Conservation (phyloP, 495 filamentous ascomycete genomes). For the Aspergillus affinis region DNA sequence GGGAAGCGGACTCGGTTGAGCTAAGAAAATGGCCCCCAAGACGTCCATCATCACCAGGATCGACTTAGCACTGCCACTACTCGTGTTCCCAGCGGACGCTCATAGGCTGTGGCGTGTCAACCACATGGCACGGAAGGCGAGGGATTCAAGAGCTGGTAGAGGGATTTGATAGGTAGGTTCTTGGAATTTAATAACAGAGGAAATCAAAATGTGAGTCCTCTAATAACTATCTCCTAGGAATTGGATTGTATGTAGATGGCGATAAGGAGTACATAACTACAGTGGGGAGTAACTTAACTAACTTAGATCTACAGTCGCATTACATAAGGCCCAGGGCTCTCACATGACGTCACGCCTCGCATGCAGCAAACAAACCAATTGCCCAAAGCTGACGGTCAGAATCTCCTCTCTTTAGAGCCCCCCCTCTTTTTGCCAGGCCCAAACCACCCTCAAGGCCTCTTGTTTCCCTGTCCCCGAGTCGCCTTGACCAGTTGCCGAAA, state of each 20-base stretch:
- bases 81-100: constrained; percentile 3
- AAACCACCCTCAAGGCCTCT: neutral
- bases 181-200: neutral
- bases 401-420: neutral
- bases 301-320: neutral
- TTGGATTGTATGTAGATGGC: too few species aligned
- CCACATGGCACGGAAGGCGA: neutral
- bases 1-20: neutral
- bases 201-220: too few species aligned
- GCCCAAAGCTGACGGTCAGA: constrained; percentile 3
- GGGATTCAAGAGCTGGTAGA: neutral
- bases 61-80: constrained; percentile 15
- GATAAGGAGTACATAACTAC: too few species aligned
- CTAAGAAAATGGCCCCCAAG: constrained; percentile 6
- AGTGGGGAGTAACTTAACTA: too few species aligned
- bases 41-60: constrained; percentile 9
- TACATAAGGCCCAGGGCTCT: neutral
- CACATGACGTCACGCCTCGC: constrained; percentile 19
- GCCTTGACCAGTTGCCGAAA: neutral
- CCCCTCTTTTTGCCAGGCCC: neutral
- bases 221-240: too few species aligned
- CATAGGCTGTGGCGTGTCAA: neutral
- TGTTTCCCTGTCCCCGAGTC: neutral
- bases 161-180: neutral
- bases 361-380: constrained; percentile 6